phyloP scores from a whole-genome alignment of 805 yeast genomes.

The Suhomyces tanzawaensis region DNA sequence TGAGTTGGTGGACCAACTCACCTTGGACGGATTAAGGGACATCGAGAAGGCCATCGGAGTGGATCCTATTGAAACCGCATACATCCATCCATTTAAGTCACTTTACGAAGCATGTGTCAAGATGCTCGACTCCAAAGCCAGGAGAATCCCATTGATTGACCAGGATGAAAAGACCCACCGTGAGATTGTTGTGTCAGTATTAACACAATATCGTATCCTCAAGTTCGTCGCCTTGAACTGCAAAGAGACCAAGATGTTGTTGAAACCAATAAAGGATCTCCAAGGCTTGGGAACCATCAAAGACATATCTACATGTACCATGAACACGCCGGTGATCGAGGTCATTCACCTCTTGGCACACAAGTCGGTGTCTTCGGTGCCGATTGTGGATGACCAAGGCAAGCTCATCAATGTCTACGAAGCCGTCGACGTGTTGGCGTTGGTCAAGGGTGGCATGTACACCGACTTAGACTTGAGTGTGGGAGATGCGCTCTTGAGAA shows the following conservation, averaged over 20 bases:
- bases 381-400: constrained; percentile 78
- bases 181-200: constrained; percentile 91
- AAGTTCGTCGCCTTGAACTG: constrained; percentile 96
- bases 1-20: constrained; percentile 81
- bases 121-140: constrained; percentile 84
- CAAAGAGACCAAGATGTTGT: constrained; percentile 82
- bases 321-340: constrained; percentile 91
- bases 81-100: constrained; percentile 87
- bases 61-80: constrained; percentile 77
- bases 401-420: constrained; percentile 85
- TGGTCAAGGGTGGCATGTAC: constrained; percentile 92
- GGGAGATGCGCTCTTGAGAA: constrained; percentile 91
- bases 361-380: constrained; percentile 86
- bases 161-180: constrained; percentile 88
- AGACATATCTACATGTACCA: constrained; percentile 70
- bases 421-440: constrained; percentile 88
- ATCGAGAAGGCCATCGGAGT: constrained; percentile 87
- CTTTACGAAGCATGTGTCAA: constrained; percentile 89
- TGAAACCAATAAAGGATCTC: constrained; percentile 71
- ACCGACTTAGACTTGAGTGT: constrained; percentile 87
- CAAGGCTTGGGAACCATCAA: constrained; percentile 55
- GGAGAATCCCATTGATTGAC: constrained; percentile 93
- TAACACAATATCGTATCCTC: constrained; percentile 93
- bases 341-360: constrained; percentile 80
- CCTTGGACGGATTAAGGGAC: constrained; percentile 79